phyloP scores from a whole-genome alignment of 768 basidiomycete species.

The Boletus pseudo-olivaceus region DNA sequence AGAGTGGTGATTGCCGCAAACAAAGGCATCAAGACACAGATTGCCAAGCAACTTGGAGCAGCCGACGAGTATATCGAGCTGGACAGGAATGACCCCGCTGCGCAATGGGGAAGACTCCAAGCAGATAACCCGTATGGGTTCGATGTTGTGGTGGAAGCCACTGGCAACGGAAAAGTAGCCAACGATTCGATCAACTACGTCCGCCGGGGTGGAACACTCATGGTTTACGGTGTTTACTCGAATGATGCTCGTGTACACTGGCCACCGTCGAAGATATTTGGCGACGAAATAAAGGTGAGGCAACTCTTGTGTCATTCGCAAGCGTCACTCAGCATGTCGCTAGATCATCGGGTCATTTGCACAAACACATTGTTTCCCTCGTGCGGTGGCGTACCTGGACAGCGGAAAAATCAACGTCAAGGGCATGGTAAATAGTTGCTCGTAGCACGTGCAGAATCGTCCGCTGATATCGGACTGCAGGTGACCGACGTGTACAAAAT shows the following conservation, averaged over 20 bases:
- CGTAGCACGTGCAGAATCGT: not conserved
- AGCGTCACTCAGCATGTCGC: not conserved
- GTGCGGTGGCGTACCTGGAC: constrained; percentile 82
- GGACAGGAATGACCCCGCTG: constrained; percentile 62
- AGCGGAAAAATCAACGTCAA: constrained; percentile 75
- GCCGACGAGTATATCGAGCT: constrained; percentile 83
- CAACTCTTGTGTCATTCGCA: not conserved
- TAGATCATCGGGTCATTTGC: constrained; percentile 87
- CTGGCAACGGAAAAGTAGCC: constrained; percentile 75
- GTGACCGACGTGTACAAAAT: constrained; percentile 56
- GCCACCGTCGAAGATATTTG: constrained; percentile 75
- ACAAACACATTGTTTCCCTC: constrained; percentile 82
- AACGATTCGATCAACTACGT: constrained; percentile 85
- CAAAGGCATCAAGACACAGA: constrained; percentile 82
- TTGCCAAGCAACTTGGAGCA: constrained; percentile 70
- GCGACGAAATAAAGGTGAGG: constrained; percentile 57
- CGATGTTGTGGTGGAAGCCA: constrained; percentile 73
- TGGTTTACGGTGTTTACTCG: constrained; percentile 86
- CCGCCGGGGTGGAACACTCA: constrained; percentile 69
- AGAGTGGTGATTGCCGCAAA: constrained; percentile 80
- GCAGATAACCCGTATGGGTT: constrained; percentile 79
- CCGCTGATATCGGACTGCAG: constrained; percentile 1
- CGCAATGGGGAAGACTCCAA: constrained; percentile 74
- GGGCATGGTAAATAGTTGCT: constrained; percentile 51
- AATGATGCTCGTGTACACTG: constrained; percentile 77